phyloP scores from a whole-genome alignment of 192 early-diverging fungal genomes.

The Coemansia sp. region DNA sequence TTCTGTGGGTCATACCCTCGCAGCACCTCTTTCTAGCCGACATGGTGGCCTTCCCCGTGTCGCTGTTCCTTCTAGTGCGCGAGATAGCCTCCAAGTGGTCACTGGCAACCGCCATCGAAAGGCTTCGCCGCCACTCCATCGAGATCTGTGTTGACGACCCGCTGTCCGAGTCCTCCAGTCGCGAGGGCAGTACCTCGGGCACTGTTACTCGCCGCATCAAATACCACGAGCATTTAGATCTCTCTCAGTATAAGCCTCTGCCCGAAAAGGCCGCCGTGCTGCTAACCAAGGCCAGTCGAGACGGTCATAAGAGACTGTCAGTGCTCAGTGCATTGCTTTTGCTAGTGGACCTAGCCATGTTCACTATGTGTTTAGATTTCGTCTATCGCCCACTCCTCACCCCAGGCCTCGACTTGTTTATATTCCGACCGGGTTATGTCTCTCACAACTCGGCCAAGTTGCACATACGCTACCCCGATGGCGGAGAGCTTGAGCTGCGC shows the following conservation, averaged over 20 bases:
- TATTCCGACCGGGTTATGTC: conserved; percentile 45
- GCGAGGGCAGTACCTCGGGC: conserved; percentile 2
- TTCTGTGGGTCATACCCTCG: conserved; percentile 42
- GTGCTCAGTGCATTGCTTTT: conserved; percentile 16
- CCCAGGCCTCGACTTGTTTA: conserved; percentile 25
- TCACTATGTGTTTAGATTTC: conserved; percentile 51
- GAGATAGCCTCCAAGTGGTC: conserved; percentile 25
- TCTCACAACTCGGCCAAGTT: conserved; percentile 43
- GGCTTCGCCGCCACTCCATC: background rate
- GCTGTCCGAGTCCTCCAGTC: conserved; percentile 5
- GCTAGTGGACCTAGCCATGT: conserved; percentile 24
- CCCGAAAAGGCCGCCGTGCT: conserved; percentile 1
- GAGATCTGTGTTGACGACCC: conserved; percentile 5
- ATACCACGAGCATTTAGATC: background rate
- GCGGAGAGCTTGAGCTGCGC: conserved; percentile 36
- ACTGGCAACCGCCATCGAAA: background rate
- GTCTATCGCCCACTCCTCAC: conserved; percentile 43
- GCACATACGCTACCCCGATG: conserved; percentile 38
- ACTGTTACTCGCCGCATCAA: conserved; percentile 2
- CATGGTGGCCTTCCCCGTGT: conserved; percentile 44
- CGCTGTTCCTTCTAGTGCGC: conserved; percentile 32
- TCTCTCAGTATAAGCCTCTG: conserved; percentile 4
- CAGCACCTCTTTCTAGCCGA: conserved; percentile 35
- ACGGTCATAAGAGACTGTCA: background rate
- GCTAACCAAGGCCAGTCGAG: background rate